phyloP scores from a whole-genome alignment of 1,284 basidiomycete species.

The Cutaneotrichosporon spelunceum region DNA sequence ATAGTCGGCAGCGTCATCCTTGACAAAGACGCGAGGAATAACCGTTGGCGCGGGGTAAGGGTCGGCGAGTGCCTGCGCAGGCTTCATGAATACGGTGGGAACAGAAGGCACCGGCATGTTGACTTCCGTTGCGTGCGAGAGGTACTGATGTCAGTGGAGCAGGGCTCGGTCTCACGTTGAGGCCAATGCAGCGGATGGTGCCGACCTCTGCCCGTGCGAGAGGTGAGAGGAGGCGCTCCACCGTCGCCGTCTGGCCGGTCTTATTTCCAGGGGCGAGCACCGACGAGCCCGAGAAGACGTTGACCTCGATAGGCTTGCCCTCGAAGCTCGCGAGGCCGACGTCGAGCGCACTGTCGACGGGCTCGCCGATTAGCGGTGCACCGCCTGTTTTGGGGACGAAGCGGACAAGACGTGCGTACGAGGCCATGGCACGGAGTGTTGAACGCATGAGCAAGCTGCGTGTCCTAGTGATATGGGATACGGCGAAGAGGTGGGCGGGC shows the following conservation, averaged over 20 bases:
- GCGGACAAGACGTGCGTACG: conserved; percentile 41
- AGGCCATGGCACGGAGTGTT: conserved; percentile 24
- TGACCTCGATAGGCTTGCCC: conserved; percentile 34
- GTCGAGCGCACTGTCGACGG: conserved; percentile 44
- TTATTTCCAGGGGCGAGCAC: conserved; percentile 42
- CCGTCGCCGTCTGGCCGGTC: conserved; percentile 38
- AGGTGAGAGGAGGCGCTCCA: conserved; percentile 44
- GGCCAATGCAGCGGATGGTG: conserved; percentile 48
- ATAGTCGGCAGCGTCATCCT: conserved; percentile 76
- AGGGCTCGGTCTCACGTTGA: conserved; percentile 38
- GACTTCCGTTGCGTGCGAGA: conserved; percentile 49
- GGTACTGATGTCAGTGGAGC: conserved; percentile 39
- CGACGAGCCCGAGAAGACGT: conserved; percentile 39
- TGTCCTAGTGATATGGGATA: not conserved
- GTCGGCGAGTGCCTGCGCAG: conserved; percentile 36
- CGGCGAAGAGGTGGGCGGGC: not conserved
- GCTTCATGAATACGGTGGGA: conserved; percentile 47
- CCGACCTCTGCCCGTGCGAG: conserved; percentile 42
- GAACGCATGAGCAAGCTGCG: conserved; percentile 12
- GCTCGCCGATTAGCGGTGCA: conserved; percentile 42
- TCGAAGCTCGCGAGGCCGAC: conserved; percentile 48
- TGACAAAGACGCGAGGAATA: conserved; percentile 53
- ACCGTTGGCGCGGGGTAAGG: conserved; percentile 40
- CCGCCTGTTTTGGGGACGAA: conserved; percentile 30
- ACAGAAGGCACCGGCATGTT: conserved; percentile 36